Percentiles rank a stretch among this genome's conserved stretches.
These are phyloP conservation scores for Cylindricascospora bacillispora DNA, from an alignment of 1,139 yeast genomes.

Conservation along the genomic window DNA sequence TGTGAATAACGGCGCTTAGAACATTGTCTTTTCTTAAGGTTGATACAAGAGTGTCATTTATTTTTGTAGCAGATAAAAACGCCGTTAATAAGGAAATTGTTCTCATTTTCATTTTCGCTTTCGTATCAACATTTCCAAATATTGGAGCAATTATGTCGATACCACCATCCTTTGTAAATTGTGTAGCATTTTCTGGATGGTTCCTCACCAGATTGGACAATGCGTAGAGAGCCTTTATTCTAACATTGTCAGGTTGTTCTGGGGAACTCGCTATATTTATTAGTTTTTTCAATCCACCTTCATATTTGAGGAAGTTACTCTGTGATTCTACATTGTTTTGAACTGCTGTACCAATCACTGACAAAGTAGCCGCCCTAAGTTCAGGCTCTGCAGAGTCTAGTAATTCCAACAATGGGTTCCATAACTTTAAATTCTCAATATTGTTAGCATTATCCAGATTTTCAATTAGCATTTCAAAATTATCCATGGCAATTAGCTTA, in stretches of 20 bases:
- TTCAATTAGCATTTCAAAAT: constrained; percentile 88
- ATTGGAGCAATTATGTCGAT: constrained; percentile 37
- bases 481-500: constrained; percentile 70
- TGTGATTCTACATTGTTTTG: constrained; percentile 79
- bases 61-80: constrained; percentile 37
- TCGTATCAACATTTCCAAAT: constrained; percentile 11
- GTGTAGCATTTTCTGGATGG: constrained; percentile 40
- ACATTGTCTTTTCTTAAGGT: constrained; percentile 34
- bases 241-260: constrained; percentile 29
- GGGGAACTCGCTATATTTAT: constrained; percentile 29
- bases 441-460: constrained; percentile 92
- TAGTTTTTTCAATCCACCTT: constrained; percentile 36
- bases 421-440: constrained; percentile 67
- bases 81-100: constrained; percentile 46
- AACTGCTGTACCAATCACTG: constrained; percentile 80
- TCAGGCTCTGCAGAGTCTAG: constrained; percentile 34
- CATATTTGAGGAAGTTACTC: constrained; percentile 42
- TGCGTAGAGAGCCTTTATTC: constrained; percentile 63
- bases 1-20: constrained; percentile 28
- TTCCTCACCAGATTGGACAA: constrained; percentile 67
- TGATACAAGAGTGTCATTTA: constrained; percentile 27
- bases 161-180: constrained; percentile 50
- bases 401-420: constrained; percentile 54
- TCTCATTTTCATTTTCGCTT: constrained; percentile 38
- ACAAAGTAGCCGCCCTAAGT: constrained; percentile 48